phyloP scores from a whole-genome alignment of 768 basidiomycete species.

The Pisolithus marmoratus region DNA sequence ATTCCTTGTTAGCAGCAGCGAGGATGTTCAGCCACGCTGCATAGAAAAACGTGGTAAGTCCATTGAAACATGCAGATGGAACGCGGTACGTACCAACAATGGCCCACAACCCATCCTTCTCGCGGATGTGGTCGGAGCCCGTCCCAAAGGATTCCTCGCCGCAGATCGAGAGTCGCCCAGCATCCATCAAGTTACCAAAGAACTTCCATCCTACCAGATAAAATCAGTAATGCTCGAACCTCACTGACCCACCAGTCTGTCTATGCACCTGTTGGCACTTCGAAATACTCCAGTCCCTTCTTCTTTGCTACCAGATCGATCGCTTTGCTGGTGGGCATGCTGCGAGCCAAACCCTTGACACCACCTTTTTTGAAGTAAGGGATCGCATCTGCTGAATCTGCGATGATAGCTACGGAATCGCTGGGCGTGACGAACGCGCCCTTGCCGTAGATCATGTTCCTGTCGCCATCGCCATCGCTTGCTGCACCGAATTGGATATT shows the following conservation, averaged over 20 bases:
- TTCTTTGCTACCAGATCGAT: conserved; percentile 94
- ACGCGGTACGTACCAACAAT: conserved; percentile 63
- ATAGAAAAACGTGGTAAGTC: conserved; percentile 1
- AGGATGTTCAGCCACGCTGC: conserved; percentile 97
- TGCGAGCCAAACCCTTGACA: conserved; percentile 91
- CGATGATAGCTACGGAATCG: conserved; percentile 98
- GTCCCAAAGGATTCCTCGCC: conserved; percentile 99
- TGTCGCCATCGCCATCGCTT: conserved; percentile 94
- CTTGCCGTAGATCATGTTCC: conserved; percentile 99
- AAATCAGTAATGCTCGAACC: neutral
- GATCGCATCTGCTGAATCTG: conserved; percentile 89
- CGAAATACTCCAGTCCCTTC: conserved; percentile 89
- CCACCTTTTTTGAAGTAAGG: conserved; percentile 88
- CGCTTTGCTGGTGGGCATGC: conserved; percentile 97
- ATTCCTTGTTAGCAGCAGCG: conserved; percentile 77
- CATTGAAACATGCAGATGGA: conserved; percentile 3
- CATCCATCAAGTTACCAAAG: conserved; percentile 99
- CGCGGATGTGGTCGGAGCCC: conserved; percentile 99
- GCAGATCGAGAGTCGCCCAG: conserved; percentile 94
- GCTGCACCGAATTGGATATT: conserved; percentile 93
- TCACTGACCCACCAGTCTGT: neutral
- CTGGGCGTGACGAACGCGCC: conserved; percentile 97
- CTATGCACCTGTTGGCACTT: conserved; percentile 88
- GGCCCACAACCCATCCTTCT: conserved; percentile 99
- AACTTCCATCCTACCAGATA: conserved; percentile 86